phyloP scores from a whole-genome alignment of 2,329 filamentous ascomycete genomes.

The Lachnellula arida region DNA sequence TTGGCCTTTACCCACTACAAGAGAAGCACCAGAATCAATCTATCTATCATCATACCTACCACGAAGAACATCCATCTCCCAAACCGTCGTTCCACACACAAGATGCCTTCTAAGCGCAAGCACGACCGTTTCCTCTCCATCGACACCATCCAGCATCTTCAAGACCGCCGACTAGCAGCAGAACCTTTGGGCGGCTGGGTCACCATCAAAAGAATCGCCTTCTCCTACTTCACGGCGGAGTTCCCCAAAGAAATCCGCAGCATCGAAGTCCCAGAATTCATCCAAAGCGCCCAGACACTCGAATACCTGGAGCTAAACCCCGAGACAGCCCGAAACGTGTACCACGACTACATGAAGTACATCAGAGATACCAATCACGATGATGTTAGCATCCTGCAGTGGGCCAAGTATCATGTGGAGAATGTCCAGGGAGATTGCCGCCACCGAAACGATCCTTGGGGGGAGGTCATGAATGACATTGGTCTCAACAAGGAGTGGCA shows the following conservation, averaged over 20 bases:
- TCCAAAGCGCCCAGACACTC: background rate
- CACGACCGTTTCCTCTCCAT: background rate
- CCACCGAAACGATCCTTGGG: background rate
- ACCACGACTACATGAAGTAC: background rate
- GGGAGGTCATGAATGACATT: background rate
- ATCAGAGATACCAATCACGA: background rate
- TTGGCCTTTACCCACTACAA: too few species aligned
- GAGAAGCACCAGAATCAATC: too few species aligned
- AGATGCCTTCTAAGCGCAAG: background rate
- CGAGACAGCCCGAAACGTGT: background rate
- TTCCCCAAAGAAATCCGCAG: background rate
- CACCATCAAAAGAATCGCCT: background rate
- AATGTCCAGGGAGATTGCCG: background rate
- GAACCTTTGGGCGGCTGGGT: background rate
- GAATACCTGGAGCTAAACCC: background rate
- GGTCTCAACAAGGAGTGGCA: background rate
- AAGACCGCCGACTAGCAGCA: background rate
- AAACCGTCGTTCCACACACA: background rate
- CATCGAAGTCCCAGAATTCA: background rate
- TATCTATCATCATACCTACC: too few species aligned
- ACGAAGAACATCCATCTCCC: too few species aligned
- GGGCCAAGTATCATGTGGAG: background rate
- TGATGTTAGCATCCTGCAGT: background rate
- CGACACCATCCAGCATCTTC: background rate
- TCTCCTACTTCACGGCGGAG: background rate